Conservation (phyloP, 352 stramenopile species). For the Phytophthora brassicae region DNA sequence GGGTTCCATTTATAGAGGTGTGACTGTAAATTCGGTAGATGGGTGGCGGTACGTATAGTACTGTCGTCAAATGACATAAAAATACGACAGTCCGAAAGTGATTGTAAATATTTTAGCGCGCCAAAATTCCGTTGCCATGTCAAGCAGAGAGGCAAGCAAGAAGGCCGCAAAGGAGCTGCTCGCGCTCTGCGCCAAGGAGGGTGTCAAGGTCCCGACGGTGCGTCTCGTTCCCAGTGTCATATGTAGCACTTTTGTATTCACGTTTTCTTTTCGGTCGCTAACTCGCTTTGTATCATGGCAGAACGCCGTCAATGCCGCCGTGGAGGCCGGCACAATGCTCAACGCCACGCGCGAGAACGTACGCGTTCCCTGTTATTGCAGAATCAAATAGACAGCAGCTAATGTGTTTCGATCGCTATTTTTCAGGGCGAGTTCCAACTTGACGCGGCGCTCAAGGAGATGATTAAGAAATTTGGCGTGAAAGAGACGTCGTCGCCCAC, state of each 20-base stretch:
- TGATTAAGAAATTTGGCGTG: constrained; percentile 79
- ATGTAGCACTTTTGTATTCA: background rate
- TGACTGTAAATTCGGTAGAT: too few species aligned
- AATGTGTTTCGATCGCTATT: constrained; percentile 3
- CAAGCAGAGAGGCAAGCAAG: constrained; percentile 36
- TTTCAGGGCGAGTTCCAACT: constrained; percentile 71
- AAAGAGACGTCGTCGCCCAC: constrained; percentile 39
- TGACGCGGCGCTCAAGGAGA: constrained; percentile 72
- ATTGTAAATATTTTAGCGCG: too few species aligned
- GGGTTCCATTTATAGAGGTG: too few species aligned
- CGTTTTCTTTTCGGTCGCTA: background rate
- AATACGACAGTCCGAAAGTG: too few species aligned
- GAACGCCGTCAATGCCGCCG: constrained; percentile 77
- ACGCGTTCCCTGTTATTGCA: background rate
- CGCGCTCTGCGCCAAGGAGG: constrained; percentile 72
- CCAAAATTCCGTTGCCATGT: constrained; percentile 20
- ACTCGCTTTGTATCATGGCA: constrained; percentile 14
- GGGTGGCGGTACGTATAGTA: too few species aligned
- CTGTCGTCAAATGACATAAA: too few species aligned
- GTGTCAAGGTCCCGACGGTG: constrained; percentile 80
- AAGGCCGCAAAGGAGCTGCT: constrained; percentile 79
- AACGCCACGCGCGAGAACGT: constrained; percentile 83
- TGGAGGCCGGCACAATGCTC: constrained; percentile 83
- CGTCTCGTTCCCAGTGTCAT: background rate
- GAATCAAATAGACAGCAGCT: background rate